Evolutionary conservation across 768 basidiomycete species (phyloP), one percentile per base, ranked within the genome.

Genomic region (Boletus rufocinnamomeus): DNA sequence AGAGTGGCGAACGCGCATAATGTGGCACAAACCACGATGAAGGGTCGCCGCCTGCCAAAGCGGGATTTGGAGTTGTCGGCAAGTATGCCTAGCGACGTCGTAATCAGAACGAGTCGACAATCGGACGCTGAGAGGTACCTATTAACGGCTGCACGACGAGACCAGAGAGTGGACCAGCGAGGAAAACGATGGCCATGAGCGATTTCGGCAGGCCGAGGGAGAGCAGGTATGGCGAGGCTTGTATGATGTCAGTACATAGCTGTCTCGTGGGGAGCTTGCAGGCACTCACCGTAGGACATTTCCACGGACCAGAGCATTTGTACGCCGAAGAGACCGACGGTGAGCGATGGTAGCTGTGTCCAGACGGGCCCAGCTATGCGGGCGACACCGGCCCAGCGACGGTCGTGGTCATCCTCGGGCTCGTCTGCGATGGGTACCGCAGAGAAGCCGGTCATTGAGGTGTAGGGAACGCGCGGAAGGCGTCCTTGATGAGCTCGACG

Each of bases 271-370:
- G 16, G 34, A 40, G 14, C 2, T 16, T 9, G 34, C 21, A 35
- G n/a, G 50, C 13, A 50, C 66, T 37, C 54, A 65, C 91, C 93
- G 61, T 96, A 95, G 0, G 91, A 88, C 92, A 97, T 95, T 68
- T 97, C 95, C 14, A 96, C 88, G 2, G 89, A 89, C 95, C 95
- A 97, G 48, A 96, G 84, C 59, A 93, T 84, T 70, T 93, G 91
- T 1, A 95, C 86, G 7, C 95, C 95, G 3, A 93, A 73, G 52
- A 95, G 75, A 1, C 91, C 89, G 8, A 94, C 66, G 0, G 93
- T 95, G 40, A 96, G 72, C 3, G 81, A 78, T 1, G 90, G 88
- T 28, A 90, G 72, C 48, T 82, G 84, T 0, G 81, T 69, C 85
- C 86, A 91, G 59, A 67, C 62, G 1, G 93, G 92, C 0, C 91